A percentile compares a stretch with the other conserved stretches of the same genome.
These are phyloP conservation scores for Nasturtium officinale DNA, from an alignment of 345 rosid genomes.

Conservation along the genomic window DNA sequence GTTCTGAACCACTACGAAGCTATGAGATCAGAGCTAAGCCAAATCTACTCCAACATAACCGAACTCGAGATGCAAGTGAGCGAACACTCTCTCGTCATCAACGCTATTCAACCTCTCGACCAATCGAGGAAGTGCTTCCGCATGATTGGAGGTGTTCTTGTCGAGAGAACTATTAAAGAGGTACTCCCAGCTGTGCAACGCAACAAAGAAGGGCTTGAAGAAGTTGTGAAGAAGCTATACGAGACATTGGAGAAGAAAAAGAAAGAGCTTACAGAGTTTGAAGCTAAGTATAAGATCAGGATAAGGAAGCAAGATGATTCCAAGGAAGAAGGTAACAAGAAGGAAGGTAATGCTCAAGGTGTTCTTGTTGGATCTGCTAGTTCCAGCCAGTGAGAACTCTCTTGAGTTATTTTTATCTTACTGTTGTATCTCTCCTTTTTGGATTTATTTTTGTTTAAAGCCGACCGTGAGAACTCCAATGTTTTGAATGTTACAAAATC, in stretches of 20 bases:
- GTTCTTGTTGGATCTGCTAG: slow-evolving; percentile 93
- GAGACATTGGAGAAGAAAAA: slow-evolving; percentile 87
- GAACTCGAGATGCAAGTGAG: slow-evolving; percentile 96
- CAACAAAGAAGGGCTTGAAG: slow-evolving; percentile 93
- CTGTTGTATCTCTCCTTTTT: slow-evolving; percentile 12
- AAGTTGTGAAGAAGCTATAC: slow-evolving; percentile 75
- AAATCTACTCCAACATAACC: slow-evolving; percentile 86
- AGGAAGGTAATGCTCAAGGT: slow-evolving; percentile 93
- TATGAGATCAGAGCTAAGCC: slow-evolving; percentile 81
- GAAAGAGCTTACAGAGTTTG: slow-evolving; percentile 76
- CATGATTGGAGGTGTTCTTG: slow-evolving; percentile 94
- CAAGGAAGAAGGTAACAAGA: slow-evolving; percentile 37
- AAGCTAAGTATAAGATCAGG: slow-evolving; percentile 86
- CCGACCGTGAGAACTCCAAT: background rate
- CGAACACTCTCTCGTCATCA: slow-evolving; percentile 84
- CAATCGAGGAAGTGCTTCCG: slow-evolving; percentile 82
- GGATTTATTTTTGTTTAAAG: background rate
- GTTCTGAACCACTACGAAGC: slow-evolving; percentile 67
- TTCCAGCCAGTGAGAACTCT: slow-evolving; percentile 48
- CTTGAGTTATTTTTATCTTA: background rate
- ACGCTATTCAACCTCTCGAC: slow-evolving; percentile 85
- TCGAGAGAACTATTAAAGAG: slow-evolving; percentile 89
- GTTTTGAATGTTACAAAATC: slow-evolving; percentile 30
- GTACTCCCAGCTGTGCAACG: slow-evolving; percentile 94
- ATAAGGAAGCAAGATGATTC: slow-evolving; percentile 53